Conservation (phyloP, 345 rosid species). For the Eucalyptus brandiana region DNA sequence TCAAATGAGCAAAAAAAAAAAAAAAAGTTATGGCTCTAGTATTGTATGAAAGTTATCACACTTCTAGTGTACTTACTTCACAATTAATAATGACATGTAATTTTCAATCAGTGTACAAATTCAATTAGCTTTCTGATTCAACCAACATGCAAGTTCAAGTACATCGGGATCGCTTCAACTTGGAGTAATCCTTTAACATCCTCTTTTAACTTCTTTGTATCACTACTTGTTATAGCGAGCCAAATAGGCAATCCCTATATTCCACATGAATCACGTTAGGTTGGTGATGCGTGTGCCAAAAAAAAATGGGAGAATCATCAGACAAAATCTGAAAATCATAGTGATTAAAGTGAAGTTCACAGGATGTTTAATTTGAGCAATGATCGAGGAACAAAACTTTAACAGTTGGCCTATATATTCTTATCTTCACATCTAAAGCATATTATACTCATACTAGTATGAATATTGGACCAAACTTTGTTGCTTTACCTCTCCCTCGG, state of each 20-base stretch:
- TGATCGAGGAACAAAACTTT: not conserved
- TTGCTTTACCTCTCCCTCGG: not conserved
- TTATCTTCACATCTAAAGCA: not conserved
- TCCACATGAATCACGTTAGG: not conserved
- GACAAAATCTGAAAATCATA: not conserved
- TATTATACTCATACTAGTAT: not conserved
- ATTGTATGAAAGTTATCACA: fast-evolving
- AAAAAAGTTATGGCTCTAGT: no score
- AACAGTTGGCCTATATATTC: not conserved
- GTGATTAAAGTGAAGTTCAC: not conserved
- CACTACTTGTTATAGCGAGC: not conserved
- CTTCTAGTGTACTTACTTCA: no score
- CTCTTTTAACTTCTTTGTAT: not conserved
- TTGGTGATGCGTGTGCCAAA: not conserved
- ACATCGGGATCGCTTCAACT: not conserved
- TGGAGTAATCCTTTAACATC: not conserved
- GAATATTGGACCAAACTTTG: not conserved
- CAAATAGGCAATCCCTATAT: not conserved
- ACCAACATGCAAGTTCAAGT: not conserved
- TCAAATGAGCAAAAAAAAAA: no score
- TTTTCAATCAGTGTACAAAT: not conserved
- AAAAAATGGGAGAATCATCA: not conserved
- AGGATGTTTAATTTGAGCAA: not conserved
- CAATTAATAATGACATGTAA: not conserved
- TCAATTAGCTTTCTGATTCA: not conserved